phyloP scores from a whole-genome alignment of 345 rosid species.

The Linum tenue region DNA sequence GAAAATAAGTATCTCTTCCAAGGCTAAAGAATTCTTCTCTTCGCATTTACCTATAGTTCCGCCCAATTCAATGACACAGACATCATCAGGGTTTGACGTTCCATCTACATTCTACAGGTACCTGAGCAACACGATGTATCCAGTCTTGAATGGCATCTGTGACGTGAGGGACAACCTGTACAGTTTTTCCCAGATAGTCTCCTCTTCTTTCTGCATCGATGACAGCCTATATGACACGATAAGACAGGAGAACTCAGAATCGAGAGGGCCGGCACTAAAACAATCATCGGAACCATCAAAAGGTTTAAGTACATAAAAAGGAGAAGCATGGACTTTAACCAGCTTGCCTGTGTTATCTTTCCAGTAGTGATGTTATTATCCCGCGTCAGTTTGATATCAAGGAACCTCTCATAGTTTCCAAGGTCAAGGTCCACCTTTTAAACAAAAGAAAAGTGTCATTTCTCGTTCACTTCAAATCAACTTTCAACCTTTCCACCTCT shows the following conservation, averaged over 20 bases:
- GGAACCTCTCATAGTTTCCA: conserved; percentile 94
- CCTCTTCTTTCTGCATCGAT: conserved; percentile 89
- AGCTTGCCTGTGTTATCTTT: conserved; percentile 68
- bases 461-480: background rate
- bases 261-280: background rate
- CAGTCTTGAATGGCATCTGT: conserved; percentile 98
- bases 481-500: background rate
- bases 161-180: conserved; percentile 98
- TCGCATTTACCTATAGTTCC: conserved; percentile 74
- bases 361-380: conserved; percentile 94
- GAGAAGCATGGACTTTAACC: background rate
- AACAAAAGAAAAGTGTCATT: background rate
- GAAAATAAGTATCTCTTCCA: background rate
- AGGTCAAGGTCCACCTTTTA: conserved; percentile 97
- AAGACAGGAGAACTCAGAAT: background rate
- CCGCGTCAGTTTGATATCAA: conserved; percentile 70
- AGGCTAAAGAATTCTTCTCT: background rate
- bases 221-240: conserved; percentile 40
- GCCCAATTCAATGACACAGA: conserved; percentile 95
- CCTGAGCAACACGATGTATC: conserved; percentile 81
- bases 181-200: conserved; percentile 93
- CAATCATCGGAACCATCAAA: background rate
- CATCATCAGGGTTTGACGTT: conserved; percentile 75
- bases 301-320: background rate
- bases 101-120: conserved; percentile 92